Evolutionary conservation across 352 stramenopile species (phyloP).

Genomic region (Globisporangium solare): DNA sequence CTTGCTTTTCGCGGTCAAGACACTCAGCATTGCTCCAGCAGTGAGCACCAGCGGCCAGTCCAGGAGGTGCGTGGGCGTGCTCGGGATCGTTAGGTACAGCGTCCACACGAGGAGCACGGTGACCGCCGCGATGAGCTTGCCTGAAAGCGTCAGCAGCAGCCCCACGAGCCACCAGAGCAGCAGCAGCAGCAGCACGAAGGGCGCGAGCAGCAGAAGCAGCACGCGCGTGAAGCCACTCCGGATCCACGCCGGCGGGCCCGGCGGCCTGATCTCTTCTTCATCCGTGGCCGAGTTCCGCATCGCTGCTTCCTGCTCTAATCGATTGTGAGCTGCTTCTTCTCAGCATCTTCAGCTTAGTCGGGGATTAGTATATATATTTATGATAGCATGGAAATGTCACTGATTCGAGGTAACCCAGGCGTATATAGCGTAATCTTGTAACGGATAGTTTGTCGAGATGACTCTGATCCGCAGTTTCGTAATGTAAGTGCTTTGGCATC

Average conservation of each 20-base stretch:
- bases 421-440: no score
- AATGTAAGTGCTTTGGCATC: no score
- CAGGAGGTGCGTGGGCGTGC: constrained; percentile 36
- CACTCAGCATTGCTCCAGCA: constrained; percentile 15
- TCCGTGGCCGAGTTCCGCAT: background rate
- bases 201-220: constrained; percentile 33
- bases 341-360: no score
- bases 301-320: background rate
- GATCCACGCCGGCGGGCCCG: constrained; percentile 9
- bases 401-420: no score
- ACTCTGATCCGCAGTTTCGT: no score
- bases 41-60: constrained; percentile 64
- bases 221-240: constrained; percentile 11
- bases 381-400: no score
- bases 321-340: no score
- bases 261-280: background rate
- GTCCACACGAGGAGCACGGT: constrained; percentile 28
- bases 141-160: constrained; percentile 40
- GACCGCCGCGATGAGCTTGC: constrained; percentile 24
- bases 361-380: no score
- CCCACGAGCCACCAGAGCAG: constrained; percentile 50
- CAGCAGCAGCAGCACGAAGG: constrained; percentile 44
- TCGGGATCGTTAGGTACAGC: constrained; percentile 53
- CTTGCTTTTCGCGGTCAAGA: constrained; percentile 7
- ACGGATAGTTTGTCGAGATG: no score